These are phyloP conservation scores for Talaromyces borbonicus DNA, from an alignment of 495 filamentous ascomycete species.

Conservation along the genomic window DNA sequence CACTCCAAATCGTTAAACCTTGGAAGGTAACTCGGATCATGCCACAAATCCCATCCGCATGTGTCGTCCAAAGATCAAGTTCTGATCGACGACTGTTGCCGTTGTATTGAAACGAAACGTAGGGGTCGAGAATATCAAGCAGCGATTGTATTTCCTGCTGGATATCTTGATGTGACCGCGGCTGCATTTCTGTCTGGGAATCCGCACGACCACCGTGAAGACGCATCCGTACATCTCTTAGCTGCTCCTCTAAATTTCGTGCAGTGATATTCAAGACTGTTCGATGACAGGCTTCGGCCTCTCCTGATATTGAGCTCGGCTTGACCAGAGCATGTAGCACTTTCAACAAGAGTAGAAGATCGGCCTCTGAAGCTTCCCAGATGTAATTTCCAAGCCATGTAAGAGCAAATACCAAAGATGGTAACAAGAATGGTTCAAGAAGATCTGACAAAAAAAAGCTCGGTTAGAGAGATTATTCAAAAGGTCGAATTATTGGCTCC, in stretches of 20 bases:
- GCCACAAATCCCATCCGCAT: slow-evolving; percentile 50
- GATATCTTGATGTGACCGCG: background rate
- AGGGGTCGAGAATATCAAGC: slow-evolving; percentile 56
- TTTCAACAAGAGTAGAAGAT: slow-evolving; percentile 53
- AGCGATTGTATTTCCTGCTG: slow-evolving; percentile 49
- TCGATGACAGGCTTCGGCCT: slow-evolving; percentile 70
- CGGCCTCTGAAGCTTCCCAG: slow-evolving; percentile 51
- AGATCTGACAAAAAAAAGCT: slow-evolving; percentile 46
- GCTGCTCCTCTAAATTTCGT: slow-evolving; percentile 61
- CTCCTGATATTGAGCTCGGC: slow-evolving; percentile 66
- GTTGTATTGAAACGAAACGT: slow-evolving; percentile 56
- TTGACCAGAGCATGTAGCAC: slow-evolving; percentile 68
- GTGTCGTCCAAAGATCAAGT: slow-evolving; percentile 63
- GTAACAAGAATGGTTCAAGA: slow-evolving; percentile 80
- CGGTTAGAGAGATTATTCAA: too few species aligned
- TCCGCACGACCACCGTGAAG: slow-evolving; percentile 53
- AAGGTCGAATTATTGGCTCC: background rate
- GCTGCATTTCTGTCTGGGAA: background rate
- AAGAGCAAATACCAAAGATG: slow-evolving; percentile 73
- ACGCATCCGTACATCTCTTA: slow-evolving; percentile 61
- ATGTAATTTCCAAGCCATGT: slow-evolving; percentile 72
- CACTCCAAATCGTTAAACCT: slow-evolving; percentile 61
- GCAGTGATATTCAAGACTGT: slow-evolving; percentile 78
- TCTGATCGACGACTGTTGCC: slow-evolving; percentile 59
- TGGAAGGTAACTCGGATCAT: slow-evolving; percentile 57